Percentiles rank a stretch among this genome's conserved stretches.
These are phyloP conservation scores for Termitomyces sp. DNA, from an alignment of 768 basidiomycete genomes.

Conservation along the genomic window DNA sequence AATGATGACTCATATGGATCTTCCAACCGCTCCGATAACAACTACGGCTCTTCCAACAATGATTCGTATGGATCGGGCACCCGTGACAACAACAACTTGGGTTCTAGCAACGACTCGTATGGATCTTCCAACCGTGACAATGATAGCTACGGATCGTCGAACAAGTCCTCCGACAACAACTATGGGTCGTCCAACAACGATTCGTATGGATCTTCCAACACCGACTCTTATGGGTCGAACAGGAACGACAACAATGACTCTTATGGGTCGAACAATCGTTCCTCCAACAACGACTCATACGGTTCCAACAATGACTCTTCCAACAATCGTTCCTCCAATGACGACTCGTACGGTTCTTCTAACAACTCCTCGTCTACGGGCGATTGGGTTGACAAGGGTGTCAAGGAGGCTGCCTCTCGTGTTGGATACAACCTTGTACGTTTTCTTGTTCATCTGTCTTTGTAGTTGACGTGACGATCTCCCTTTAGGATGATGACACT, in stretches of 20 bases:
- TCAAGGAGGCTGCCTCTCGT: constrained; percentile 33
- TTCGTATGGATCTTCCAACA: constrained; percentile 17
- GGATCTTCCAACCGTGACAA: constrained; percentile 15
- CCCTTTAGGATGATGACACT: constrained; percentile 31
- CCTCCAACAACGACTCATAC: constrained; percentile 4
- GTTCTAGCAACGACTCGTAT: constrained; percentile 14
- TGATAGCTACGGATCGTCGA: constrained; percentile 24
- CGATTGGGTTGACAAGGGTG: constrained; percentile 28
- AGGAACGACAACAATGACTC: background rate
- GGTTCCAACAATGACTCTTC: constrained; percentile 9
- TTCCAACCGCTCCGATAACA: constrained; percentile 12
- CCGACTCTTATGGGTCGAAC: constrained; percentile 11
- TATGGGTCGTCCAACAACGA: constrained; percentile 19
- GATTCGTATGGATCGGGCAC: constrained; percentile 9
- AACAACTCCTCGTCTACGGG: constrained; percentile 13
- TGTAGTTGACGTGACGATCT: background rate
- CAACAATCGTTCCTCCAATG: constrained; percentile 3
- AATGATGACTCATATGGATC: constrained; percentile 7
- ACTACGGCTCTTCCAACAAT: constrained; percentile 24
- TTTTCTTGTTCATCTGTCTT: background rate
- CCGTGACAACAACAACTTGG: constrained; percentile 2
- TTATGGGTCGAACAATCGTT: background rate
- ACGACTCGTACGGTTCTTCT: constrained; percentile 16
- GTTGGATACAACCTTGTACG: constrained; percentile 42
- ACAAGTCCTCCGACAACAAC: constrained; percentile 19